Evolutionary conservation across 805 yeast species (phyloP), one percentile per base, ranked within the genome.

Genomic region (Priceomyces medius): DNA sequence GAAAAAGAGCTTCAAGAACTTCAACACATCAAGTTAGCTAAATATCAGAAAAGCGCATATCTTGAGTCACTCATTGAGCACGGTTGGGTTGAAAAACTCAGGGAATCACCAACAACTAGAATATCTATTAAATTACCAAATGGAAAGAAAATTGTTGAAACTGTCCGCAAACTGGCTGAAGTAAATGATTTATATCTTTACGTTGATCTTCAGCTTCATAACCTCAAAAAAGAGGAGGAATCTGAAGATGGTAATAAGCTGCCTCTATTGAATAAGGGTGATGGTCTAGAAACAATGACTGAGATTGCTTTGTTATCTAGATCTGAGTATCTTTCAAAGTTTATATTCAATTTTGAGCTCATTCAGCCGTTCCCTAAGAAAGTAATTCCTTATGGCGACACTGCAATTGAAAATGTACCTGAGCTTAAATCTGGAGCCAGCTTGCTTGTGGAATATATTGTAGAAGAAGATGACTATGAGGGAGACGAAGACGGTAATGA

Each of bases 91-190:
- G 47, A 48, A 13, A 32, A 35, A 7, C 35, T 37, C 4, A 28
- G 42, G 6, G 45, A 45, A 23, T 46, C 44, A 1, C 41, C 46
- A 9, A 45, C 39, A 27, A 65, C 65, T 0, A 53, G 61, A 37
- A 68, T 82, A 16, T 81, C 83, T 38, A 63, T 82, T 47, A 73
- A 80, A 54, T 61, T 76, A 26, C 80, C 84, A 7, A 55, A 68
- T 26, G 86, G 87, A 2, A 65, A 66, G 37, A 58, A 81, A 41
- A 54, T 73, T 6, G 64, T 79, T 2, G 72, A 74, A 24, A 69
- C 64, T 27, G 71, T 82, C 40, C 48, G 52, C 31, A 60, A 65
- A 23, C 44, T 57, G 2, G 63, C 71, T n/a, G 52, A 75, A 0
- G 46, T 76, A 18, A 57, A 54, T 31, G 81, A 80, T 33, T 51